Conservation (phyloP, 116 monocot species). For the Zostera marina region DNA sequence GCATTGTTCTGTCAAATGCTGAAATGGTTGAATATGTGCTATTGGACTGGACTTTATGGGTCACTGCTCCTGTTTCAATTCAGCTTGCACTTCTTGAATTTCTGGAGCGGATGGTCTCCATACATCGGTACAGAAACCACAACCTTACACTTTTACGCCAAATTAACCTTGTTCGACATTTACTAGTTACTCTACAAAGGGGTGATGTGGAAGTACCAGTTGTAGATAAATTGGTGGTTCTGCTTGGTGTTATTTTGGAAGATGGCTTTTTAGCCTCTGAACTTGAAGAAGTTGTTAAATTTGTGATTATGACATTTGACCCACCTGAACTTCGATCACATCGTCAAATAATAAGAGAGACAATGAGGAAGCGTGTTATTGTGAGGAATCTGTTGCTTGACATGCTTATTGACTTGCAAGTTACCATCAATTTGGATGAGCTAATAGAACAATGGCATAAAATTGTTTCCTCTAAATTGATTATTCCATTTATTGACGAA, state of each 20-base stretch:
- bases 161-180: constrained; percentile 95
- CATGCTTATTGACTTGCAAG: constrained; percentile 96
- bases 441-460: constrained; percentile 98
- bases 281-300: constrained; percentile 84
- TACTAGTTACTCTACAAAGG: constrained; percentile 86
- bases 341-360: constrained; percentile 48
- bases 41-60: constrained; percentile 98
- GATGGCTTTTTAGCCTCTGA: constrained; percentile 95
- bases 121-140: constrained; percentile 97
- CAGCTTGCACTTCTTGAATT: constrained; percentile 93
- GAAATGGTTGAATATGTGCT: constrained; percentile 99
- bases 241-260: constrained; percentile 97
- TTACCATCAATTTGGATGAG: constrained; percentile 82
- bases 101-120: constrained; percentile 96
- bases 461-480: constrained; percentile 91
- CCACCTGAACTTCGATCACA: constrained; percentile 41
- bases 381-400: constrained; percentile 95
- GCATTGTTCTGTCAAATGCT: constrained; percentile 85
- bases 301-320: constrained; percentile 98
- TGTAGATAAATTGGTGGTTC: constrained; percentile 79
- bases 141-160: constrained; percentile 86
- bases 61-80: constrained; percentile 86
- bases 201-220: constrained; percentile 96
- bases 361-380: constrained; percentile 97
- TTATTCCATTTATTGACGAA: constrained; percentile 98